A percentile compares a stretch with the other conserved stretches of the same genome.
phyloP scores from a whole-genome alignment of 495 filamentous ascomycete genomes.

The Polyplosphaeria fusca region DNA sequence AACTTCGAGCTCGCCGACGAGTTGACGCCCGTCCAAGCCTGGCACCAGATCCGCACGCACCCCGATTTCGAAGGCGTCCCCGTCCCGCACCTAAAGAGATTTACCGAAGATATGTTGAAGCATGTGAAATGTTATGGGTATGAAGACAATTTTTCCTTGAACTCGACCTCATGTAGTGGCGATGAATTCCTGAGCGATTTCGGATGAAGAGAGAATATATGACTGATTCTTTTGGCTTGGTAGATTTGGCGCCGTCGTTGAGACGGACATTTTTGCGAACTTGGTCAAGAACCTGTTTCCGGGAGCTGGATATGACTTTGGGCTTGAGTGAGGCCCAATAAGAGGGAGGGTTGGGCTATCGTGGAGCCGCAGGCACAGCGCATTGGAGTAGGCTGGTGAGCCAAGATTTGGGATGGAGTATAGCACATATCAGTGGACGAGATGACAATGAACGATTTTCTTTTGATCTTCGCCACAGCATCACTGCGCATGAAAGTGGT shows the following conservation, averaged over 20 bases:
- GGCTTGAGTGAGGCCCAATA: background rate
- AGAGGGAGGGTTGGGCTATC: too few species aligned
- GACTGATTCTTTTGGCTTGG: background rate
- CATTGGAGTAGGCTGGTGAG: too few species aligned
- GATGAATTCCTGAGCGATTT: too few species aligned
- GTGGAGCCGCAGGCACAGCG: too few species aligned
- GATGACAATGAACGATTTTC: too few species aligned
- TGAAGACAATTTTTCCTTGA: background rate
- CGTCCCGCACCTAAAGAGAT: slow-evolving; percentile 10
- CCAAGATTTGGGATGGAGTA: too few species aligned
- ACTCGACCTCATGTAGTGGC: background rate
- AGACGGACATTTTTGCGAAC: slow-evolving; percentile 13
- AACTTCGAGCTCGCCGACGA: slow-evolving; percentile 38
- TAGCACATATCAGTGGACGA: too few species aligned
- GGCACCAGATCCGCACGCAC: slow-evolving; percentile 40
- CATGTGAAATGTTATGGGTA: slow-evolving; percentile 30
- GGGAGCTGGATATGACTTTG: background rate
- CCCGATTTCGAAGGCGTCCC: slow-evolving; percentile 16
- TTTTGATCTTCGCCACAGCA: too few species aligned
- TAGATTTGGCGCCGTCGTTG: slow-evolving; percentile 29
- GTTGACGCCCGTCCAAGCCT: slow-evolving; percentile 42
- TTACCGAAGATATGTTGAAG: slow-evolving; percentile 24
- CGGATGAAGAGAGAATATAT: slow-evolving; percentile 4
- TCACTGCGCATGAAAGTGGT: too few species aligned
- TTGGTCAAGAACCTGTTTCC: slow-evolving; percentile 14